Conservation (phyloP, 306 rosid genomes). For the Trichosanthes truncata region DNA sequence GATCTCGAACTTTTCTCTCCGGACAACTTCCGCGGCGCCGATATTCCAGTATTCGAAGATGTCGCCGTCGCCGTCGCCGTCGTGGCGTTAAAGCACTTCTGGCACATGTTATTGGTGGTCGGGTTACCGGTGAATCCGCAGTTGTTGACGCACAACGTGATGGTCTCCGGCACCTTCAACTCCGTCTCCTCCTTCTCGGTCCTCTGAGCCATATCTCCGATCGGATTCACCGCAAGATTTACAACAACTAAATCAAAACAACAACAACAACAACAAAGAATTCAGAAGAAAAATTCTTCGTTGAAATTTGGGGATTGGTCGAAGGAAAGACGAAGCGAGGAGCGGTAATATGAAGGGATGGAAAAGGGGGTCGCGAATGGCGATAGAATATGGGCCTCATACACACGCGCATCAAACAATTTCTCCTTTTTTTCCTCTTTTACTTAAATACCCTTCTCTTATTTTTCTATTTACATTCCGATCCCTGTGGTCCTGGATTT, state of each 20-base stretch:
- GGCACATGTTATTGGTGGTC: conserved; percentile 84
- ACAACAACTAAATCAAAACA: background rate
- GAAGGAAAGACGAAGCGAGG: background rate
- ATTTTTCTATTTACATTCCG: conserved; percentile 11
- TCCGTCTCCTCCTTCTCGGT: conserved; percentile 85
- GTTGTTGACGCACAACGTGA: conserved; percentile 63
- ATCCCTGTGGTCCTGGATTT: background rate
- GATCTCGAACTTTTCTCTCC: conserved; percentile 40
- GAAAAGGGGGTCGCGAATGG: conserved; percentile 58
- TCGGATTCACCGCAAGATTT: background rate
- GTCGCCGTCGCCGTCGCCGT: conserved; percentile 9
- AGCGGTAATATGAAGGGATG: conserved; percentile 24
- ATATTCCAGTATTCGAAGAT: conserved; percentile 1
- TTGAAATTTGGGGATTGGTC: conserved; percentile 11
- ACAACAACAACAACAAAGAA: conserved; percentile 7
- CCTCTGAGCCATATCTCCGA: conserved; percentile 56
- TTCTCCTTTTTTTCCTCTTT: conserved; percentile 13
- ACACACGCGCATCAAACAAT: conserved; percentile 61
- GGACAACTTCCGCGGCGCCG: conserved; percentile 28
- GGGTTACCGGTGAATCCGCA: conserved; percentile 83
- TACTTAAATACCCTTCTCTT: conserved; percentile 31
- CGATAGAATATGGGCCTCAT: conserved; percentile 69
- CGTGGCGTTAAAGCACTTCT: conserved; percentile 62
- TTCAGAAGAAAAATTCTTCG: background rate
- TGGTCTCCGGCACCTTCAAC: conserved; percentile 62